Evolutionary conservation across 2,329 filamentous ascomycete species (phyloP).

Genomic region (Cordyceps farinosa): DNA sequence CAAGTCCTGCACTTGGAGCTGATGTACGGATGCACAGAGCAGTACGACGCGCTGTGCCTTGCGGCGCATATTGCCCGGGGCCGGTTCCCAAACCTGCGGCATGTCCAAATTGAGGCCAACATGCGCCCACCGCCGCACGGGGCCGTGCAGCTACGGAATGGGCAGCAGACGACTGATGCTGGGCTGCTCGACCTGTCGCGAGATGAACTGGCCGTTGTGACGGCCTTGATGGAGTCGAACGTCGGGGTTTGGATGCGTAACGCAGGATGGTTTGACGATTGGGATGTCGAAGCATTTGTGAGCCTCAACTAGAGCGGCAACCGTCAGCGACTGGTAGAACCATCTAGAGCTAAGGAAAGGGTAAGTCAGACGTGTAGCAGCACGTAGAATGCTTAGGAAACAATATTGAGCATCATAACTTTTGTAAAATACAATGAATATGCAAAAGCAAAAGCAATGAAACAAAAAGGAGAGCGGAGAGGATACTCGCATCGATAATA

Average conservation of each 20-base stretch:
- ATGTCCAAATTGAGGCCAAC: neutral
- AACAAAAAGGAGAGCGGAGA: too few relatives aligned
- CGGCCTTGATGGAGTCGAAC: neutral
- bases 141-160: neutral
- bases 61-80: neutral
- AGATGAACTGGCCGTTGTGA: neutral
- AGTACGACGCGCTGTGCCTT: neutral
- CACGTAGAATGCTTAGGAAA: too few relatives aligned
- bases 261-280: neutral
- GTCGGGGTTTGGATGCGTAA: neutral
- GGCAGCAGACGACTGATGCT: neutral
- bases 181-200: neutral
- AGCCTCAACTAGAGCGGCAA: neutral
- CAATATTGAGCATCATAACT: too few relatives aligned
- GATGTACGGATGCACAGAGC: neutral
- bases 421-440: too few relatives aligned
- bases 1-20: neutral
- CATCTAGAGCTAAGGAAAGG: too few relatives aligned
- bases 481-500: too few relatives aligned
- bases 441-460: too few relatives aligned
- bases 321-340: too few relatives aligned
- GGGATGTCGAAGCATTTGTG: neutral
- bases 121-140: neutral
- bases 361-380: too few relatives aligned
- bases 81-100: neutral